phyloP scores from a whole-genome alignment of 305 asterid species.

The Rubia balearica region DNA sequence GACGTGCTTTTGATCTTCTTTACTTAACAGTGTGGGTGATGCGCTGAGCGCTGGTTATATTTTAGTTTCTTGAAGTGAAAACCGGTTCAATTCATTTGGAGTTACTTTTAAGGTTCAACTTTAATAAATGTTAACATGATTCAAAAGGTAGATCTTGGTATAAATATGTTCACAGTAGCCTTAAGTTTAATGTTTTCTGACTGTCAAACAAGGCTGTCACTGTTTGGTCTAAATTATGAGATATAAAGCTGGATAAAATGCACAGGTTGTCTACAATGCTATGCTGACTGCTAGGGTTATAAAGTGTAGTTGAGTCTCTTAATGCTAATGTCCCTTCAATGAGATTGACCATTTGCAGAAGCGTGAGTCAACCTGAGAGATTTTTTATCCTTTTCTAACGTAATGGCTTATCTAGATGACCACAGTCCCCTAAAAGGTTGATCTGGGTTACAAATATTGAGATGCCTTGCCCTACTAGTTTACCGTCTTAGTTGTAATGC shows the following conservation, averaged over 20 bases:
- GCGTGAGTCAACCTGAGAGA: neutral
- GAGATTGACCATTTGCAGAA: neutral
- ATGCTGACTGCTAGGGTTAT: neutral
- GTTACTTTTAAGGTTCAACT: neutral
- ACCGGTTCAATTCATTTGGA: neutral
- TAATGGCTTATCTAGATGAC: neutral
- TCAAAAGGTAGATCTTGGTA: neutral
- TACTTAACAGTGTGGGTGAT: neutral
- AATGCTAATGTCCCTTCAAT: neutral
- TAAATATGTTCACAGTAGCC: neutral
- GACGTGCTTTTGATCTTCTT: slow-evolving; percentile 4
- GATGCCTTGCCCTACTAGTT: neutral
- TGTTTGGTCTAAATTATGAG: neutral
- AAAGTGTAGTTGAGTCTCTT: neutral
- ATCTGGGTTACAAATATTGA: neutral
- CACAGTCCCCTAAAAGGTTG: neutral
- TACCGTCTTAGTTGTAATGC: neutral
- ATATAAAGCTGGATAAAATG: neutral
- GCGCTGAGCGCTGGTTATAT: neutral
- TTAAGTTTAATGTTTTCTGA: neutral
- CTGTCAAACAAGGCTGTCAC: neutral
- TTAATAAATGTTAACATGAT: neutral
- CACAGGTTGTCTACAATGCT: neutral
- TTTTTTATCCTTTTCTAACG: neutral
- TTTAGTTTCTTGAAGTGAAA: neutral